Percentiles rank a stretch among this genome's conserved stretches.
Evolutionary conservation across 805 yeast genomes (phyloP).

Genomic region (Schwanniomyces polymorphus): DNA sequence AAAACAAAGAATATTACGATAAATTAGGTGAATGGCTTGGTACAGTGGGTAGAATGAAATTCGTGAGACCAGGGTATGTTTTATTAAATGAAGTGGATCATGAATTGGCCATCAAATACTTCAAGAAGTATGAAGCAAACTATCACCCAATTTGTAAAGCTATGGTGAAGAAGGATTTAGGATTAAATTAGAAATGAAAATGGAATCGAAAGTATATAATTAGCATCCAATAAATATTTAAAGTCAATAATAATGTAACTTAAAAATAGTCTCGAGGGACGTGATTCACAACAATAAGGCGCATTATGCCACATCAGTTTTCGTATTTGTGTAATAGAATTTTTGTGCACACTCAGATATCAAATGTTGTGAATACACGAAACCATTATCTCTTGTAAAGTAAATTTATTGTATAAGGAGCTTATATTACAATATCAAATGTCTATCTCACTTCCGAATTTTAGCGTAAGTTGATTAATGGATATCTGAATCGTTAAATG

Average conservation of each 20-base stretch:
- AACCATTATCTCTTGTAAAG: not conserved
- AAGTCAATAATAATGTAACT: not conserved
- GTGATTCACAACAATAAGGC: not conserved
- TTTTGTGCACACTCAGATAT: not conserved
- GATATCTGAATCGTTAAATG: not conserved
- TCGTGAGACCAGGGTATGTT: conserved; percentile 82
- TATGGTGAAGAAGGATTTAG: conserved; percentile 82
- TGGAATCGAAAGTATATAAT: not conserved
- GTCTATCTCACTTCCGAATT: conserved; percentile 1
- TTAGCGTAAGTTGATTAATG: not conserved
- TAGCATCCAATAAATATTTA: not conserved
- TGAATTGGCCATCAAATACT: conserved; percentile 64
- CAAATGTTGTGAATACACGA: not conserved
- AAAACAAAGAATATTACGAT: conserved; percentile 44
- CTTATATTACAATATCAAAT: not conserved
- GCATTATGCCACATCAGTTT: not conserved
- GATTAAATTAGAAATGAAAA: conserved; percentile 17
- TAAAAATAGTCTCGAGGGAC: not conserved
- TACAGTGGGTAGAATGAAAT: conserved; percentile 92
- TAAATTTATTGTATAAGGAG: not conserved
- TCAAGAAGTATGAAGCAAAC: conserved; percentile 52
- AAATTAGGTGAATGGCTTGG: conserved; percentile 81
- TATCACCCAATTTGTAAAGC: conserved; percentile 87
- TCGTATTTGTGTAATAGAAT: not conserved
- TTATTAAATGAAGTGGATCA: conserved; percentile 64